These are phyloP conservation scores for Calonectria fujianensis DNA, from an alignment of 2,329 filamentous ascomycete species.

Conservation along the genomic window DNA sequence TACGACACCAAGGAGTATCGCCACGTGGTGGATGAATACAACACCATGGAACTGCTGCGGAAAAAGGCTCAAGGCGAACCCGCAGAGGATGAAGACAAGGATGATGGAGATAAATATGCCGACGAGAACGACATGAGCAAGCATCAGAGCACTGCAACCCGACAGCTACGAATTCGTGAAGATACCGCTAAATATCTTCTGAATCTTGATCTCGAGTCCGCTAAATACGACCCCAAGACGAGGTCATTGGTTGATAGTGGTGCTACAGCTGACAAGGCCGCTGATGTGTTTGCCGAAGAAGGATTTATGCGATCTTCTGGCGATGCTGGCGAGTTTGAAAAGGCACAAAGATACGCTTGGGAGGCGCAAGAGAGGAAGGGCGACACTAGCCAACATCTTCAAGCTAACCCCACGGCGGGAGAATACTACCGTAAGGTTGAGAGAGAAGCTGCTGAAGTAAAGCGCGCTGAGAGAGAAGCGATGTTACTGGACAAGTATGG, in stretches of 20 bases:
- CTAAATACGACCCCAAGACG: constrained; percentile 98
- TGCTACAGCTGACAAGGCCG: constrained; percentile 85
- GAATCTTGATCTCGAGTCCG: constrained; percentile 95
- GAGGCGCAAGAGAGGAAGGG: constrained; percentile 91
- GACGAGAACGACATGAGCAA: constrained; percentile 98
- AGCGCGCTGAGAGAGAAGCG: constrained; percentile 80
- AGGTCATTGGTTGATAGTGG: constrained; percentile 91
- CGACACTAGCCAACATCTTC: constrained; percentile 88
- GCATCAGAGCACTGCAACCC: constrained; percentile 91
- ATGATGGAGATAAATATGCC: constrained; percentile 85
- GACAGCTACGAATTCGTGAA: constrained; percentile 93
- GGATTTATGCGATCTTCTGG: constrained; percentile 92
- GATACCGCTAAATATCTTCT: constrained; percentile 98
- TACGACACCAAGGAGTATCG: constrained; percentile 93
- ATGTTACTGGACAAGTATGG: constrained; percentile 89
- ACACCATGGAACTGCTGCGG: constrained; percentile 87
- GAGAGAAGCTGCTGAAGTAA: constrained; percentile 81
- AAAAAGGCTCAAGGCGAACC: constrained; percentile 70
- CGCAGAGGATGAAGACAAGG: constrained; percentile 71
- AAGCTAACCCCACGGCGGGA: constrained; percentile 96
- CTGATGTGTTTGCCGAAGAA: constrained; percentile 91
- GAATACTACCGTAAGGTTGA: constrained; percentile 90
- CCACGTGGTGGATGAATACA: constrained; percentile 91
- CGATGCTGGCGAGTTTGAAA: constrained; percentile 94
- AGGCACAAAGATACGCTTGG: constrained; percentile 93